Evolutionary conservation across 1,139 yeast species (phyloP).

Genomic region (Blastobotrys elegans): DNA sequence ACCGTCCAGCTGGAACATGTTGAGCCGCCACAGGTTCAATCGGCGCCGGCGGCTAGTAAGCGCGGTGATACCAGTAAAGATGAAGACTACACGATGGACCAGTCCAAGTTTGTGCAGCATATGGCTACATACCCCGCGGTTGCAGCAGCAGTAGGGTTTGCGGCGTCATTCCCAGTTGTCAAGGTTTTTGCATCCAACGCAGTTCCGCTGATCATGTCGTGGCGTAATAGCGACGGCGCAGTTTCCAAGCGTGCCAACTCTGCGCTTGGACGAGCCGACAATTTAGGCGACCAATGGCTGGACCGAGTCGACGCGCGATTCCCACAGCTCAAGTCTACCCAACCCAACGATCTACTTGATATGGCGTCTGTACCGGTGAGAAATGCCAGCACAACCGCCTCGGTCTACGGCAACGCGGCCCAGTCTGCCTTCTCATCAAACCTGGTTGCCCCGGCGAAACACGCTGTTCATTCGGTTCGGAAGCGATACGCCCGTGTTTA

Average conservation of each 20-base stretch:
- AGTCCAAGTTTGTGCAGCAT: slow-evolving; percentile 36
- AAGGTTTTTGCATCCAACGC: slow-evolving; percentile 56
- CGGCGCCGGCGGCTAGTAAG: neutral
- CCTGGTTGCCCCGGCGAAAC: slow-evolving; percentile 32
- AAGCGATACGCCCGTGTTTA: slow-evolving; percentile 36
- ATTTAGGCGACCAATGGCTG: slow-evolving; percentile 34
- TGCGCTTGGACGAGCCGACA: slow-evolving; percentile 32
- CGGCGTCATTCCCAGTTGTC: slow-evolving; percentile 55
- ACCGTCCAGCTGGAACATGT: neutral
- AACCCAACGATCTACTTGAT: slow-evolving; percentile 34
- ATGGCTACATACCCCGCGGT: slow-evolving; percentile 52
- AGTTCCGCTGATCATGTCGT: slow-evolving; percentile 47
- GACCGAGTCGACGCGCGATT: slow-evolving; percentile 33
- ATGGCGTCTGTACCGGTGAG: slow-evolving; percentile 33
- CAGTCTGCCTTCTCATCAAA: slow-evolving; percentile 26
- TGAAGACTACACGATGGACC: slow-evolving; percentile 17
- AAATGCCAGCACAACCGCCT: slow-evolving; percentile 28
- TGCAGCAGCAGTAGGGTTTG: slow-evolving; percentile 54
- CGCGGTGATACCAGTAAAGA: neutral
- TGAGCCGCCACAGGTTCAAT: neutral
- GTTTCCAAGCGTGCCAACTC: slow-evolving; percentile 33
- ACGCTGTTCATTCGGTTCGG: slow-evolving; percentile 31
- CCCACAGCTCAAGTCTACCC: slow-evolving; percentile 34
- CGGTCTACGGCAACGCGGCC: slow-evolving; percentile 30
- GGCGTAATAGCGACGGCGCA: slow-evolving; percentile 34